Evolutionary conservation across 306 rosid species (phyloP).

Genomic region (Glycine tomentella): DNA sequence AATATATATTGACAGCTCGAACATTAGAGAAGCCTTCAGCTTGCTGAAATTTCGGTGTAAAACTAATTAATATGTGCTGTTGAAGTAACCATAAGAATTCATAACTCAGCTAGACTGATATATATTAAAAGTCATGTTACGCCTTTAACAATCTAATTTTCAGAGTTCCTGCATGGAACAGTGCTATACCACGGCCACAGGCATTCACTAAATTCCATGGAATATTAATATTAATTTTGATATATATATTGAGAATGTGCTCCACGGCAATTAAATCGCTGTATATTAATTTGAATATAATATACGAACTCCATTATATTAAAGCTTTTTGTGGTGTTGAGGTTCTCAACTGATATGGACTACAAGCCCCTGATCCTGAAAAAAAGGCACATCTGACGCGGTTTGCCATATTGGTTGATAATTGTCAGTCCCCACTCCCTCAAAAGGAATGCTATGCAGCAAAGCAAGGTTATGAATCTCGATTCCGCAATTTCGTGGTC

Average conservation of each 20-base stretch:
- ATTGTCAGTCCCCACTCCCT: slow-evolving; percentile 38
- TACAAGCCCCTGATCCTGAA: slow-evolving; percentile 44
- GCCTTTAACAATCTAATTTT: not conserved
- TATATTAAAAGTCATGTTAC: not conserved
- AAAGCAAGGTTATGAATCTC: slow-evolving; percentile 52
- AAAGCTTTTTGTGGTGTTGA: not conserved
- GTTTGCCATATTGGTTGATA: slow-evolving; percentile 42
- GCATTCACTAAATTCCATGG: slow-evolving; percentile 21
- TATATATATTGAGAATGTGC: slow-evolving; percentile 4
- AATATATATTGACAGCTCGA: not conserved
- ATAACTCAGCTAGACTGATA: not conserved
- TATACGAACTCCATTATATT: too few species aligned
- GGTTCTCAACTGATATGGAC: slow-evolving; percentile 40
- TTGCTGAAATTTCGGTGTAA: slow-evolving; percentile 16
- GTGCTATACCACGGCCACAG: not conserved
- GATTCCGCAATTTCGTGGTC: slow-evolving; percentile 66
- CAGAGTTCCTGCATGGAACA: slow-evolving; percentile 12
- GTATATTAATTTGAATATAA: too few species aligned
- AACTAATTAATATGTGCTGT: not conserved
- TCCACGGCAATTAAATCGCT: not conserved
- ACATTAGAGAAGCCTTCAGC: slow-evolving; percentile 15
- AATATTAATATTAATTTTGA: not conserved
- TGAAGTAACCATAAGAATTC: slow-evolving; percentile 4
- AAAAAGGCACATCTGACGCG: slow-evolving; percentile 38
- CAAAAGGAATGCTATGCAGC: slow-evolving; percentile 44